Evolutionary conservation across 2,329 filamentous ascomycete genomes (phyloP).

Genomic region (Penicillium crustosum): DNA sequence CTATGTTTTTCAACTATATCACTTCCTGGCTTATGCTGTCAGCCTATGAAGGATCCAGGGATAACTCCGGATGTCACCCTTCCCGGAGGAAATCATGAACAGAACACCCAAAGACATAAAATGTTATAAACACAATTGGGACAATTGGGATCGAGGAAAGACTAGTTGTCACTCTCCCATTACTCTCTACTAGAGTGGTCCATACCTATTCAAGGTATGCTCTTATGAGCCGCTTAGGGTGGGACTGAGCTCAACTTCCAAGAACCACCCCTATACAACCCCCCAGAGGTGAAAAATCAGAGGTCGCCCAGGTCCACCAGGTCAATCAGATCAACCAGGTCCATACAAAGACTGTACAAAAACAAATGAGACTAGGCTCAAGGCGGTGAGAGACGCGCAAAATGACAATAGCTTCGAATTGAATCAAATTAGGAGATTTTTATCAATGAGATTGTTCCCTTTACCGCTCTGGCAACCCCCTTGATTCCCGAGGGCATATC

Average conservation of each 20-base stretch:
- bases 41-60: neutral
- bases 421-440: constrained; percentile 11
- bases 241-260: neutral
- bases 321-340: neutral
- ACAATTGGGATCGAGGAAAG: neutral
- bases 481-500: constrained; percentile 3
- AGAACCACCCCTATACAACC: neutral
- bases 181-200: neutral
- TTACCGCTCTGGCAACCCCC: constrained; percentile 9
- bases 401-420: constrained; percentile 14
- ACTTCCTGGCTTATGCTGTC: neutral
- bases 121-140: neutral
- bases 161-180: neutral
- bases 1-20: neutral
- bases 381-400: constrained; percentile 11
- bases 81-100: neutral
- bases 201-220: neutral
- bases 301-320: neutral
- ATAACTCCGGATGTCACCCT: neutral
- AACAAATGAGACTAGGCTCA: neutral
- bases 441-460: constrained; percentile 9
- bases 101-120: neutral
- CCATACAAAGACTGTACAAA: neutral
- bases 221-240: neutral
- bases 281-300: no score